Percentiles rank a stretch among this genome's conserved stretches.
Evolutionary conservation across 805 yeast species (phyloP).

Genomic region (Yueomyces sp.): DNA sequence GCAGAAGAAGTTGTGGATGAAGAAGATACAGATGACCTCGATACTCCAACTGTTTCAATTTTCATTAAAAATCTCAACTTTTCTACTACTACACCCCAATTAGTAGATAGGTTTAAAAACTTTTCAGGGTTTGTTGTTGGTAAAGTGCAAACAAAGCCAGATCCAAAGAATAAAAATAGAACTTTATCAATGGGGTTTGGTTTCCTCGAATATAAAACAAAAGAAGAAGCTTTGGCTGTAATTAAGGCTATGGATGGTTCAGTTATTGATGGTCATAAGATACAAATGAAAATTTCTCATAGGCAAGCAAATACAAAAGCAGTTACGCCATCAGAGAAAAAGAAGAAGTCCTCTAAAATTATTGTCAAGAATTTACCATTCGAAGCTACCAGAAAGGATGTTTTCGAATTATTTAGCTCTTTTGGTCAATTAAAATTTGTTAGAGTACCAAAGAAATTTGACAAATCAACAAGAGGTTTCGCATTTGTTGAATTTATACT

Average conservation of each 20-base stretch:
- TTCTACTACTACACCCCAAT: slow-evolving; percentile 47
- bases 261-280: slow-evolving; percentile 75
- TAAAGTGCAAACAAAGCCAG: slow-evolving; percentile 76
- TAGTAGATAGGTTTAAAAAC: slow-evolving; percentile 50
- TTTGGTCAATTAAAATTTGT: slow-evolving; percentile 92
- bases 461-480: slow-evolving; percentile 90
- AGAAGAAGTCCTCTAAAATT: slow-evolving; percentile 51
- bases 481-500: slow-evolving; percentile 90
- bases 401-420: slow-evolving; percentile 84
- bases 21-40: slow-evolving; percentile 27
- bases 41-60: slow-evolving; percentile 74
- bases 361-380: slow-evolving; percentile 95
- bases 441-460: slow-evolving; percentile 92
- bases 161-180: slow-evolving; percentile 55
- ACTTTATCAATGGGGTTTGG: slow-evolving; percentile 95
- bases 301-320: slow-evolving; percentile 38
- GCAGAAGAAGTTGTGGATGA: slow-evolving; percentile 31
- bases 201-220: slow-evolving; percentile 76
- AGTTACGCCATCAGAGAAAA: slow-evolving; percentile 22
- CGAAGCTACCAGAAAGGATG: slow-evolving; percentile 86
- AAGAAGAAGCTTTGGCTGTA: slow-evolving; percentile 68
- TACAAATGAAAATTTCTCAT: slow-evolving; percentile 80
- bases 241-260: slow-evolving; percentile 60
- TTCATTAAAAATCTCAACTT: slow-evolving; percentile 90
- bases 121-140: slow-evolving; percentile 74